These are phyloP conservation scores for Annona cherimola DNA, from an alignment of 164 flowering plant genomes.

Conservation along the genomic window DNA sequence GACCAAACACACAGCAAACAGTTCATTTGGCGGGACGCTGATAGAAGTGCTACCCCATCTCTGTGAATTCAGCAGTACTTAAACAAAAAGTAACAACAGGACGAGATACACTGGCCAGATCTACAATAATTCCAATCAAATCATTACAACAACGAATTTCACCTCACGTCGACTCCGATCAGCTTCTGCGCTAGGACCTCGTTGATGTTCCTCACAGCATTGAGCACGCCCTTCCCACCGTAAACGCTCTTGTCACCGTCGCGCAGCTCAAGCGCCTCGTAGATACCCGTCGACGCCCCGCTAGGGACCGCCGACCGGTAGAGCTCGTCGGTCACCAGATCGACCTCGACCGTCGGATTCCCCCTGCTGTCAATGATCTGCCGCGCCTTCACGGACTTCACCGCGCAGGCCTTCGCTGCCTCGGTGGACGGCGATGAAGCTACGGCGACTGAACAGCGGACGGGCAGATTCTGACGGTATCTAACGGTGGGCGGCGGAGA, in stretches of 20 bases:
- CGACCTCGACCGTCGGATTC: conserved; percentile 96
- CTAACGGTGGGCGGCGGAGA: conserved; percentile 6
- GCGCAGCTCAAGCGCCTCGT: conserved; percentile 93
- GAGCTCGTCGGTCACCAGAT: conserved; percentile 65
- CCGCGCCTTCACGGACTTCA: conserved; percentile 78
- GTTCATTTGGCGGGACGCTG: too few species aligned
- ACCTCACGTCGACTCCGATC: conserved; percentile 87
- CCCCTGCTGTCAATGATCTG: conserved; percentile 98
- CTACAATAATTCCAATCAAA: too few species aligned
- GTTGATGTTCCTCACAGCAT: conserved; percentile 80
- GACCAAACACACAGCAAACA: too few species aligned
- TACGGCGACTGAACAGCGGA: conserved; percentile 39
- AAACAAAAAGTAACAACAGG: too few species aligned
- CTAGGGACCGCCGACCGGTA: conserved; percentile 95
- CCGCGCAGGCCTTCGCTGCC: conserved; percentile 22
- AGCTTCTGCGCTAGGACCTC: conserved; percentile 65
- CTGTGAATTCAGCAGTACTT: too few species aligned
- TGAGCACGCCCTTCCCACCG: conserved; percentile 86
- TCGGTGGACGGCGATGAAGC: conserved; percentile 17
- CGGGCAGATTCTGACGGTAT: conserved; percentile 11
- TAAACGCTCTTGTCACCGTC: conserved; percentile 82
- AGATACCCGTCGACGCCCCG: conserved; percentile 96
- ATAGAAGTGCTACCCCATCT: too few species aligned
- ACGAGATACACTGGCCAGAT: too few species aligned
- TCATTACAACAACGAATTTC: neutral